Evolutionary conservation across 225 moss, liverwort and hornwort genomes (phyloP), one percentile per base, ranked within the genome.

Genomic region (Lunularia cruciata): DNA sequence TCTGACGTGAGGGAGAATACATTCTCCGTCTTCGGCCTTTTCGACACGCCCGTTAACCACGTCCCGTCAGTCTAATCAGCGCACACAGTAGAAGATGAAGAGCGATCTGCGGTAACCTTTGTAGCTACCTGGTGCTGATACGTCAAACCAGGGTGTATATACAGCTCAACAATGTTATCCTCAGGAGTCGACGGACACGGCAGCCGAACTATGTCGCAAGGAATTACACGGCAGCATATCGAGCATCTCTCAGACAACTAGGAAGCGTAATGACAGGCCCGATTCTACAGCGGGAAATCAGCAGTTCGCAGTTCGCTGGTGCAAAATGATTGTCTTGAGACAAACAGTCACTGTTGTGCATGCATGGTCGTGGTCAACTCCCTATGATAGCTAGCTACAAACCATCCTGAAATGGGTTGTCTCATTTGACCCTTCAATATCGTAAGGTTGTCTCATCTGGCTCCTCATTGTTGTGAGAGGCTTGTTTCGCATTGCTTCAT

Each of bases 381-480:
- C 40, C 40, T 13, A 40, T 40, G 40, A 40, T 40, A 13, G 40
- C 5, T 5, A 40, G 40, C 40, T 13, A 10, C 43, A 16, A 43
- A 43, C 12, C 43, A 43, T 43, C 43, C 43, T 43, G 43, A 1
- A 6, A 1, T 43, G 43, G 43, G 43, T 6, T 43, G 43, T 54
- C 23, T 28, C 20, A 11, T 54, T 54, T 54, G 54, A 8, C 54
- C 23, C 54, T 54, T 54, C 54, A 54, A 4, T 54, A 8, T 54
- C 27, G 54, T 54, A 54, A 28, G 54, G 54, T 54, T 54, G 54
- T 54, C 54, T 25, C 20, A 25, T 23, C 13, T 54, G 54, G 54
- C 54, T 54, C 54, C 54, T 54, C 54, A 54, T 25, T 25, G 54
- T 54, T 28, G 54, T 54, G 54, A 54, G 54, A 54, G 54, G 25